Conservation (phyloP, 495 filamentous ascomycete species). For the Podospora bellae-mahoneyi region DNA sequence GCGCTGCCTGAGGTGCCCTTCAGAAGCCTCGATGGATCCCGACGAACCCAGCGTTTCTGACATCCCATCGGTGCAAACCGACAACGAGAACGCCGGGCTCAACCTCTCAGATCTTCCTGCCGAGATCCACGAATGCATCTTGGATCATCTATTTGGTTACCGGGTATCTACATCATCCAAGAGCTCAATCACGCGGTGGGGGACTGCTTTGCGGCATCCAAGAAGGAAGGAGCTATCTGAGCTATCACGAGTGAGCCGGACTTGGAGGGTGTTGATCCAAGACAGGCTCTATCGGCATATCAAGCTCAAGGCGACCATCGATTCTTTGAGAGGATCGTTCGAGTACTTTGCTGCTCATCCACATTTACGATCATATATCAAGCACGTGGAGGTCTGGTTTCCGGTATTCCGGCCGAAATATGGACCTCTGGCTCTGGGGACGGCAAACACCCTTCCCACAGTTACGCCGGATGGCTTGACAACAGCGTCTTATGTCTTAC, state of each 20-base stretch:
- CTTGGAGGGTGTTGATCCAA: constrained; percentile 64
- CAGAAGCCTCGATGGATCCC: constrained; percentile 28
- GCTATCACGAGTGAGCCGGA: constrained; percentile 56
- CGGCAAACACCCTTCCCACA: constrained; percentile 42
- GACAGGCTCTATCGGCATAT: constrained; percentile 68
- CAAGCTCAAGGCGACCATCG: constrained; percentile 67
- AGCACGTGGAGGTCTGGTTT: constrained; percentile 71
- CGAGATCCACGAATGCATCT: constrained; percentile 68
- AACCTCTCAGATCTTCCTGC: constrained; percentile 57
- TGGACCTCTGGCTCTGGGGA: constrained; percentile 40
- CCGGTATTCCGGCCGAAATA: constrained; percentile 62
- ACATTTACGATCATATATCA: constrained; percentile 59
- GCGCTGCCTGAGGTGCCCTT: constrained; percentile 38
- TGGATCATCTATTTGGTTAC: constrained; percentile 66
- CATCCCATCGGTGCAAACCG: constrained; percentile 22
- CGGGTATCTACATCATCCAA: constrained; percentile 56
- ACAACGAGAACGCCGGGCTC: constrained; percentile 37
- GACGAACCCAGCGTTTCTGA: constrained; percentile 26
- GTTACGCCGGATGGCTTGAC: constrained; percentile 48
- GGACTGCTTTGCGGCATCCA: constrained; percentile 62
- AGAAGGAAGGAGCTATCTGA: constrained; percentile 63
- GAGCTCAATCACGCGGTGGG: constrained; percentile 56
- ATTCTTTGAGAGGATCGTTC: constrained; percentile 52
- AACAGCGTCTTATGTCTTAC: constrained; percentile 51
- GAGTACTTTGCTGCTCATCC: constrained; percentile 56